A percentile compares a stretch with the other conserved stretches of the same genome.
These are phyloP conservation scores for Powellomyces hirtus DNA, from an alignment of 192 early-diverging fungal species.

Conservation along the genomic window DNA sequence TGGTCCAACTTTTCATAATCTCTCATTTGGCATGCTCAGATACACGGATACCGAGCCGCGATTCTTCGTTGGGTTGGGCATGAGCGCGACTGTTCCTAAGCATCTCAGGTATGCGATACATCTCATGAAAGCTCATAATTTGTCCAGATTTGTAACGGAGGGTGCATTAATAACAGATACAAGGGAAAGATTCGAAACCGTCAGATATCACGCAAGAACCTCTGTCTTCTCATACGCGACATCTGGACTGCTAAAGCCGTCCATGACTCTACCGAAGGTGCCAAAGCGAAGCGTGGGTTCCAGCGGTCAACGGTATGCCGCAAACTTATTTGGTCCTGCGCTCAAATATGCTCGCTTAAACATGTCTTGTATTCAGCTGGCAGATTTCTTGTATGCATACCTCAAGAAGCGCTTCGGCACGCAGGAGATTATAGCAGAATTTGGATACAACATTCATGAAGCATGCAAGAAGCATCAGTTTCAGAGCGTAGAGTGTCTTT, in stretches of 20 bases:
- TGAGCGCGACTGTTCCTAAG: slow-evolving; percentile 36
- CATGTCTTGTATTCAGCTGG: slow-evolving; percentile 19
- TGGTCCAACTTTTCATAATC: no score
- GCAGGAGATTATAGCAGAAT: slow-evolving; percentile 55
- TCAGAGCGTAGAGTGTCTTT: slow-evolving; percentile 36
- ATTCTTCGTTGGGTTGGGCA: slow-evolving; percentile 43
- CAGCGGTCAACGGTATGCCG: slow-evolving; percentile 2
- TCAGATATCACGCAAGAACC: slow-evolving; percentile 36
- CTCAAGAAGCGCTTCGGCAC: slow-evolving; percentile 59
- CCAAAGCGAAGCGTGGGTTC: slow-evolving; percentile 7
- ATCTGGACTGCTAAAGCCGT: slow-evolving; percentile 56
- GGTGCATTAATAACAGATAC: slow-evolving; percentile 18
- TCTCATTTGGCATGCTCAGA: no score
- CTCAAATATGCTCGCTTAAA: neutral
- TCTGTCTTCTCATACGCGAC: slow-evolving; percentile 43
- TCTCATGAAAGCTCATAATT: neutral
- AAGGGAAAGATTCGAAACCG: slow-evolving; percentile 54
- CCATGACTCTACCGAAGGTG: slow-evolving; percentile 32
- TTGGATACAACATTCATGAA: slow-evolving; percentile 57
- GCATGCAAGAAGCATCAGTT: slow-evolving; percentile 34
- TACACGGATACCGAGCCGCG: slow-evolving; percentile 13
- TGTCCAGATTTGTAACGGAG: no score
- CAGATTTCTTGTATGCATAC: slow-evolving; percentile 55
- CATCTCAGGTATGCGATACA: slow-evolving; percentile 35
- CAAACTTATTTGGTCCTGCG: neutral